Conservation (phyloP, 768 basidiomycete species). For the Symmetrospora coprosmae region DNA sequence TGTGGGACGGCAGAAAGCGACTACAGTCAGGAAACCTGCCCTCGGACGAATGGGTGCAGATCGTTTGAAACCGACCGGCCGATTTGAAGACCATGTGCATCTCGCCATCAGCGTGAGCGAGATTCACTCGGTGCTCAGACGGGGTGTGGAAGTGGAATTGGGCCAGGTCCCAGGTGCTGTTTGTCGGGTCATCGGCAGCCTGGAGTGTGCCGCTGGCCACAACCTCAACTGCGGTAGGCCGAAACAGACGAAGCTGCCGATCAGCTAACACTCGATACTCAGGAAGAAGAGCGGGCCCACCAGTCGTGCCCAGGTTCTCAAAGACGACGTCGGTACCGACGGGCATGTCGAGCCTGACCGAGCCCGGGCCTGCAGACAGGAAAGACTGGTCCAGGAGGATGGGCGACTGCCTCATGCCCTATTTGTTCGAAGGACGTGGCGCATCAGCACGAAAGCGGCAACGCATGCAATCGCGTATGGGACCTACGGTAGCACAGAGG, state of each 20-base stretch:
- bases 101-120: neutral
- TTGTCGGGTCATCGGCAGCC: neutral
- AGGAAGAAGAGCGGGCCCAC: neutral
- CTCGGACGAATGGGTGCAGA: neutral
- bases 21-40: neutral
- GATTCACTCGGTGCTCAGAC: neutral
- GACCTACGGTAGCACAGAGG: no score
- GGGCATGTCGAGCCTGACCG: neutral
- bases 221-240: conserved; percentile 7
- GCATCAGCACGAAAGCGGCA: no score
- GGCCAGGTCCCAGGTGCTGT: neutral
- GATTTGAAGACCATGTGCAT: neutral
- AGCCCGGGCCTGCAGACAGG: no score
- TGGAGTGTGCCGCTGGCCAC: neutral
- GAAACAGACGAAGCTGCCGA: neutral
- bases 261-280: neutral
- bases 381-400: no score
- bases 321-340: neutral
- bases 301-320: conserved; percentile 8
- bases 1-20: neutral
- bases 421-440: no score
- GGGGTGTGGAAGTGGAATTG: conserved; percentile 11
- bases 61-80: neutral
- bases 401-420: no score
- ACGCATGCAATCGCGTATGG: no score